These are phyloP conservation scores for Paecilomyces formosus DNA, from an alignment of 2,329 filamentous ascomycete species.

Conservation along the genomic window DNA sequence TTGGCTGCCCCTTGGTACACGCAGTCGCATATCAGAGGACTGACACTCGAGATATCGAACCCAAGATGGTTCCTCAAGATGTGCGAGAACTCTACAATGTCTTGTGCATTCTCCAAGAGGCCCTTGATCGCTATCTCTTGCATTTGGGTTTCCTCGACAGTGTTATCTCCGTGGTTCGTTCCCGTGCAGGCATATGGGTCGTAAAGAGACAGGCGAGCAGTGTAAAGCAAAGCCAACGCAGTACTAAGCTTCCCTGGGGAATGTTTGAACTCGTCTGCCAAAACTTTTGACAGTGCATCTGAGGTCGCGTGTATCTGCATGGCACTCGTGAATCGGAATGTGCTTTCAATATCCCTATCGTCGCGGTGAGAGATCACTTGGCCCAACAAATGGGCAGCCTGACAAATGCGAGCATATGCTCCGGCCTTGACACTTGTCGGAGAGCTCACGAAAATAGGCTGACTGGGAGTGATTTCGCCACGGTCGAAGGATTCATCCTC, in stretches of 20 bases:
- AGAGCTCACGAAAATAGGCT: slow-evolving; percentile 17
- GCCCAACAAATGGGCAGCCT: slow-evolving; percentile 26
- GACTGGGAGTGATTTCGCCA: slow-evolving; percentile 12
- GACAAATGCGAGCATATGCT: slow-evolving; percentile 26
- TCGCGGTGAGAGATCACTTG: slow-evolving; percentile 22
- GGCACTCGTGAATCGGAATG: slow-evolving; percentile 24
- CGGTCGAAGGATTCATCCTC: slow-evolving; percentile 15
- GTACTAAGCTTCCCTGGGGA: slow-evolving; percentile 16
- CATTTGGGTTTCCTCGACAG: slow-evolving; percentile 26
- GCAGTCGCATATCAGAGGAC: slow-evolving; percentile 19
- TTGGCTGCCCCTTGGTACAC: slow-evolving; percentile 28
- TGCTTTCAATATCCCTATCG: slow-evolving; percentile 17
- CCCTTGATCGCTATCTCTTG: slow-evolving; percentile 23
- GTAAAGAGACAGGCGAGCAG: slow-evolving; percentile 21
- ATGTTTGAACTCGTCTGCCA: slow-evolving; percentile 17
- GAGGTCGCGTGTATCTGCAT: slow-evolving; percentile 25
- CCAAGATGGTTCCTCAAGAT: slow-evolving; percentile 6
- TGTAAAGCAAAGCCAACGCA: slow-evolving; percentile 22
- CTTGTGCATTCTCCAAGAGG: slow-evolving; percentile 9
- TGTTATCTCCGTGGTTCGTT: slow-evolving; percentile 13
- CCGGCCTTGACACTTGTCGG: slow-evolving; percentile 15
- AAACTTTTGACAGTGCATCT: slow-evolving; percentile 18
- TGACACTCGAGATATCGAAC: slow-evolving; percentile 9
- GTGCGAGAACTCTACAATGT: slow-evolving; percentile 10
- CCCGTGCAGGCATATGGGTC: slow-evolving; percentile 26